Base-by-base conservation (phyloP, 2,329 filamentous ascomycete species). In the Claviceps arundinis region DNA sequence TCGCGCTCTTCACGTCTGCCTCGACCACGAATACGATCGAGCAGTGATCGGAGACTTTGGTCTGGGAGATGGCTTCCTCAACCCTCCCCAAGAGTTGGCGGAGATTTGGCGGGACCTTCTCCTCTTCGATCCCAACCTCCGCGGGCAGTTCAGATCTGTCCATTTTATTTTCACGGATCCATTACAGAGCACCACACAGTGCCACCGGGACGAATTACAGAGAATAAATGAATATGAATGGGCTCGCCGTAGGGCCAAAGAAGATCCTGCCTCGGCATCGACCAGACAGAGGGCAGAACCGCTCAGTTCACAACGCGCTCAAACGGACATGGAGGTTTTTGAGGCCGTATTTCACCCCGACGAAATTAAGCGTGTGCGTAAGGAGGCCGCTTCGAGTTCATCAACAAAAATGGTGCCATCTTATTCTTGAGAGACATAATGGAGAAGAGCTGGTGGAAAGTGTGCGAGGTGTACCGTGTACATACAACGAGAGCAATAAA, bases 1-100 rank as follows among this genome's bases (percentile, higher is more conserved):
- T 22, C 78, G 80, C 1, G 81, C 84, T 2, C 75, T 89, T 17
- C 76, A 81, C 47, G 86, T 89, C 56, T 86, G 84, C 56, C 77
- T 77, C 17, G 77, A 75, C 59, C 74, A 80, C 58, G 70, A 71
- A 52, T 79, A 81, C 60, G 68, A 71, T 43, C 73, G 74, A 54
- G 70, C 85, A 19, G 77, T 81, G 48, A 76, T 84, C 53, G 80
- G 79, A 22, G 81, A 81, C 57, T 85, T 84, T 61, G 81, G 81
- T 2, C 70, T 84, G 5, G 81, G 81, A 45, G 82, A 82, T 56
- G 72, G 73, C 37, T 78, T 80, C 61, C 74, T 77, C 58, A 85
- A 85, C 62, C 82, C 82, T 42, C 77, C 82, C 1, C 73, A 75
- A 60, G 80, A 84, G 63, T 69, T 85, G 51, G 81, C 81, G 34